Percentiles rank a stretch among this genome's conserved stretches.
phyloP scores from a whole-genome alignment of 2,329 filamentous ascomycete genomes.

The Ramichloridium luteum region DNA sequence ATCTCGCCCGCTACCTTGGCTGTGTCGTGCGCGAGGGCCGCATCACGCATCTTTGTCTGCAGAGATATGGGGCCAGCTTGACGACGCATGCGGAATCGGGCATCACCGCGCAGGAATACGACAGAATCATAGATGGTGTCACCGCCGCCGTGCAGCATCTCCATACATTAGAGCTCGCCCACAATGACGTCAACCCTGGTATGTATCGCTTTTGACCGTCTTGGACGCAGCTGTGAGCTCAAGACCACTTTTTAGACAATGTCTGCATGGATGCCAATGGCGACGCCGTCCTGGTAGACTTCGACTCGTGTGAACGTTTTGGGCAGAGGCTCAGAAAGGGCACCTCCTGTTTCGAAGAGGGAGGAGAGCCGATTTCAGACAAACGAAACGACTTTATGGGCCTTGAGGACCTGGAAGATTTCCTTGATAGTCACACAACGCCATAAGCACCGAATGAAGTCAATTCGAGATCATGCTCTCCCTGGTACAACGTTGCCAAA shows the following conservation, averaged over 20 bases:
- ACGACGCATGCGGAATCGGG: constrained; percentile 12
- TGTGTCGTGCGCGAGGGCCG: constrained; percentile 18
- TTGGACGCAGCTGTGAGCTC: no score
- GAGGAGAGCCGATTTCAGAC: constrained; percentile 11
- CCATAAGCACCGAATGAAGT: no score
- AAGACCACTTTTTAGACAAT: constrained; percentile 14
- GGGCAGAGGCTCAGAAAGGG: constrained; percentile 19
- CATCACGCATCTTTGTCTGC: constrained; percentile 21
- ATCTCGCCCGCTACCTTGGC: constrained; percentile 21
- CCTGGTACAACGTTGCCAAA: no score
- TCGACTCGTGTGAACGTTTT: constrained; percentile 24
- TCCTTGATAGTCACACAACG: constrained; percentile 2
- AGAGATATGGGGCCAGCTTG: constrained; percentile 18
- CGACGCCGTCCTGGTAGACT: constrained; percentile 26
- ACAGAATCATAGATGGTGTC: constrained; percentile 15
- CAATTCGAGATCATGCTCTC: no score
- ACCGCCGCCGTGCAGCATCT: constrained; percentile 23
- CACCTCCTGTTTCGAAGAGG: constrained; percentile 2
- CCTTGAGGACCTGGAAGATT: constrained; percentile 5
- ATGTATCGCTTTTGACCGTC: no score
- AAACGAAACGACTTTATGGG: constrained; percentile 14
- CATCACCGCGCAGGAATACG: constrained; percentile 11
- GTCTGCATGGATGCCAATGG: constrained; percentile 24
- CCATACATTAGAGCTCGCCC: constrained; percentile 23
- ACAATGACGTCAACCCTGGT: constrained; percentile 15